phyloP scores from a whole-genome alignment of 768 basidiomycete genomes.

The Rhodotorula diobovata region DNA sequence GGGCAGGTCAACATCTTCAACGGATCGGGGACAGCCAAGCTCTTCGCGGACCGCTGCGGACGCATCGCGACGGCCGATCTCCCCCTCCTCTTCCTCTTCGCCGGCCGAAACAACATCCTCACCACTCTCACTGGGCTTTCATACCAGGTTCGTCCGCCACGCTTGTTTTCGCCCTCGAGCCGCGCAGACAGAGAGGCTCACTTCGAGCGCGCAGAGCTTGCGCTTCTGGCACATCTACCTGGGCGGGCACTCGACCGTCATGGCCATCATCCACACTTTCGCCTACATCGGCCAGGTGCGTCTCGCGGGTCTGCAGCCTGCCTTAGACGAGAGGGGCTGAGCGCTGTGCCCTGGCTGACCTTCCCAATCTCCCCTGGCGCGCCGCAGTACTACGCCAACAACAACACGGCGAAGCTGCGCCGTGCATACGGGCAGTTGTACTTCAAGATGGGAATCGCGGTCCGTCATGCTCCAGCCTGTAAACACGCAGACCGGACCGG shows the following conservation, averaged over 20 bases:
- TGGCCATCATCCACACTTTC: constrained; percentile 27
- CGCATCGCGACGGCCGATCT: constrained; percentile 28
- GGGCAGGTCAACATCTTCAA: background rate
- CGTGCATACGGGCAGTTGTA: background rate
- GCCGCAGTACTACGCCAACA: background rate
- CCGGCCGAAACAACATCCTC: constrained; percentile 28
- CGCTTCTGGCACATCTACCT: constrained; percentile 31
- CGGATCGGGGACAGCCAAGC: background rate
- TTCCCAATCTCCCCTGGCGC: constrained; percentile 16
- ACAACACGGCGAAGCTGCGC: background rate
- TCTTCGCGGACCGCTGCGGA: constrained; percentile 27
- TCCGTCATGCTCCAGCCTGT: too few relatives aligned
- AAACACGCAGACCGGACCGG: too few relatives aligned
- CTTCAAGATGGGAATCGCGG: constrained; percentile 25
- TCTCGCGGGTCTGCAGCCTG: background rate
- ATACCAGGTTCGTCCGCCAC: constrained; percentile 4
- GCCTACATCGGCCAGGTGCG: constrained; percentile 21
- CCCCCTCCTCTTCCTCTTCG: constrained; percentile 22
- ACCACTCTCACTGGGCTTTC: constrained; percentile 18
- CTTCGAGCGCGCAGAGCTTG: background rate
- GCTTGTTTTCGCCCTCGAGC: too few relatives aligned
- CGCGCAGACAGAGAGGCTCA: background rate
- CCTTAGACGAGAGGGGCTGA: background rate
- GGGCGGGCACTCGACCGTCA: constrained; percentile 14
- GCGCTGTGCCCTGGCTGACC: background rate